Evolutionary conservation across 306 rosid genomes (phyloP).

Genomic region (Sindora glabra): DNA sequence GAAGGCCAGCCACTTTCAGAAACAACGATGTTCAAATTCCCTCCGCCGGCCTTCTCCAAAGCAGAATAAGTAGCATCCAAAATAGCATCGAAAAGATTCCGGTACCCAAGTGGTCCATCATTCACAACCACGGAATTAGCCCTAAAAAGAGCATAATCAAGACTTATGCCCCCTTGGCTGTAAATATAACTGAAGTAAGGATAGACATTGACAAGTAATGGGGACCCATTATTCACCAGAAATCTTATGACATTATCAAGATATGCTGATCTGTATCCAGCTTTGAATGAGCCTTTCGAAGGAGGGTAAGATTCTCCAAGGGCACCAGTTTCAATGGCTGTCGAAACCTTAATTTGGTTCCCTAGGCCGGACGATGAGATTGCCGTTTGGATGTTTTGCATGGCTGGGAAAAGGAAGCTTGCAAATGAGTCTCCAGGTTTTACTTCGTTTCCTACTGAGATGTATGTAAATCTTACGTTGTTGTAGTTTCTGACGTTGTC

Average conservation of each 20-base stretch:
- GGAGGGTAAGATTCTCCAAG: constrained; percentile 35
- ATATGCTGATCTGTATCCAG: not conserved
- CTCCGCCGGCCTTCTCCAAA: constrained; percentile 32
- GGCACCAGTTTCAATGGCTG: constrained; percentile 15
- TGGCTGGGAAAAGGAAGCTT: constrained; percentile 25
- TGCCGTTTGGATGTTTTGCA: constrained; percentile 37
- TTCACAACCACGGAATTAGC: constrained; percentile 16
- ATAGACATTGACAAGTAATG: constrained; percentile 34
- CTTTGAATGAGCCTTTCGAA: constrained; percentile 25
- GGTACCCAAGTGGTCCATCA: constrained; percentile 27
- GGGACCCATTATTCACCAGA: constrained; percentile 19
- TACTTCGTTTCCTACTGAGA: constrained; percentile 47
- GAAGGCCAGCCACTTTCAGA: constrained; percentile 59
- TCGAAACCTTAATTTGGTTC: constrained; percentile 34
- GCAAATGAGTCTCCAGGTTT: constrained; percentile 3
- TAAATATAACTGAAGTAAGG: constrained; percentile 22
- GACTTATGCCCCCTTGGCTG: not conserved
- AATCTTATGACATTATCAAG: constrained; percentile 20
- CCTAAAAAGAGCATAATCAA: constrained; percentile 31
- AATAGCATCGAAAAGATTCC: constrained; percentile 31
- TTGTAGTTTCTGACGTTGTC: constrained; percentile 9
- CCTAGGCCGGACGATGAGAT: constrained; percentile 17
- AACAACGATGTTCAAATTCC: constrained; percentile 24
- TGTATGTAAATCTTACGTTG: constrained; percentile 44
- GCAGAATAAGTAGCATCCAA: constrained; percentile 36